Evolutionary conservation across 768 basidiomycete species (phyloP).

Genomic region (Leccinum fibrillosum): DNA sequence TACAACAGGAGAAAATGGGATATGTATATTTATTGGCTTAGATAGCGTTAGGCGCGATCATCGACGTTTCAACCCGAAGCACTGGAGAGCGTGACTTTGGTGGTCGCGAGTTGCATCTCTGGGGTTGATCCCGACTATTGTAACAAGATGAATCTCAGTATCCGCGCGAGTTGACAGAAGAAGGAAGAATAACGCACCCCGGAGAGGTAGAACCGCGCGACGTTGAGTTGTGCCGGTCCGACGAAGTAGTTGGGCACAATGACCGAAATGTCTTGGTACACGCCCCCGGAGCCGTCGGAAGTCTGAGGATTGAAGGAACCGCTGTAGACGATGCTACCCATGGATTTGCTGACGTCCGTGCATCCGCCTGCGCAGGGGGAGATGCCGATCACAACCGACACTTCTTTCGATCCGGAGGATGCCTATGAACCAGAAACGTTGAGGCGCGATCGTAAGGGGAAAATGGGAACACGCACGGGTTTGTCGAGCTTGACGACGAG

Average conservation of each 20-base stretch:
- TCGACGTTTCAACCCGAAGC: not conserved
- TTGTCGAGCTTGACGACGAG: conserved; percentile 39
- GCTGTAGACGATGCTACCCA: conserved; percentile 3
- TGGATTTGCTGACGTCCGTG: not conserved
- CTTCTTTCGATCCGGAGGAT: not conserved
- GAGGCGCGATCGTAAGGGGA: not conserved
- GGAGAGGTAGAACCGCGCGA: not conserved
- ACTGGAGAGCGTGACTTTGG: fast-evolving
- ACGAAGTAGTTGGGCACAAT: not conserved
- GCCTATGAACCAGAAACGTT: not conserved
- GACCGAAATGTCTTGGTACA: conserved; percentile 1
- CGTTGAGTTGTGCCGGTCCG: not conserved
- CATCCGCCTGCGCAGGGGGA: not conserved
- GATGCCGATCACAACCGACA: conserved; percentile 6
- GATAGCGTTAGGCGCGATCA: not conserved
- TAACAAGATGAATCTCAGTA: conserved; percentile 1
- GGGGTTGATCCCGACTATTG: not conserved
- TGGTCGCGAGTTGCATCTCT: not conserved
- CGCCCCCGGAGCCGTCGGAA: not conserved
- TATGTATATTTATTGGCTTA: not conserved
- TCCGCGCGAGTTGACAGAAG: not conserved
- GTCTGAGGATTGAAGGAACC: not conserved
- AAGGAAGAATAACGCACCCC: conserved; percentile 5
- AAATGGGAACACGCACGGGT: conserved; percentile 31
- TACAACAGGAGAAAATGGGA: not conserved